phyloP scores from a whole-genome alignment of 139 green algal genomes.

The Coccomyxa sp. region DNA sequence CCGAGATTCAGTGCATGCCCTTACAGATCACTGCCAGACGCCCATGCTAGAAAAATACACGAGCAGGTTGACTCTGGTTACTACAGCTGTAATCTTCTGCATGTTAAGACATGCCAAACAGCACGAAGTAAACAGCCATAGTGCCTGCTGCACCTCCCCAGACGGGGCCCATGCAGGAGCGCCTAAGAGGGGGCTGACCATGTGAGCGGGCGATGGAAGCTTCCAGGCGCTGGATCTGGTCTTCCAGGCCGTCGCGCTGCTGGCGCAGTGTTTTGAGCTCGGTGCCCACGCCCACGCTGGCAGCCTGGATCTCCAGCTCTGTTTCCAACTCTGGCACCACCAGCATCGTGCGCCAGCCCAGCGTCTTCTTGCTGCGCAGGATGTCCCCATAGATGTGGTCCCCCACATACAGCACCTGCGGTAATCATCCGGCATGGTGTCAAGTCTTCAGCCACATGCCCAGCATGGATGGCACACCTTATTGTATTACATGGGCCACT shows the following conservation, averaged over 20 bases:
- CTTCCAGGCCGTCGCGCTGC: constrained; percentile 72
- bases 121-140: too few species aligned
- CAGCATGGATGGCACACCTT: too few species aligned
- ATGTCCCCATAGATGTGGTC: constrained; percentile 92
- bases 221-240: constrained; percentile 74
- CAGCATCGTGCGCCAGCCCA: constrained; percentile 96
- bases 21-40: too few species aligned
- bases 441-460: not conserved
- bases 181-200: not conserved
- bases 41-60: too few species aligned
- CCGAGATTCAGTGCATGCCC: too few species aligned
- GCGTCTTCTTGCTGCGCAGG: constrained; percentile 71
- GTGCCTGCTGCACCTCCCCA: too few species aligned
- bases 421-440: too few species aligned
- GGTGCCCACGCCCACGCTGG: not conserved
- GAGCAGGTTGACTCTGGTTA: too few species aligned
- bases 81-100: too few species aligned
- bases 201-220: not conserved
- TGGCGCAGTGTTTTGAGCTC: constrained; percentile 1
- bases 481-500: too few species aligned
- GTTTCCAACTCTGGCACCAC: constrained; percentile 91
- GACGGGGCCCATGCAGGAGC: not conserved
- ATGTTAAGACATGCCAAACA: too few species aligned
- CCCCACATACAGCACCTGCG: constrained; percentile 55
- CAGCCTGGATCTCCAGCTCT: constrained; percentile 55